These are phyloP conservation scores for Prunus fruticosa DNA, from an alignment of 306 rosid genomes.

Conservation along the genomic window DNA sequence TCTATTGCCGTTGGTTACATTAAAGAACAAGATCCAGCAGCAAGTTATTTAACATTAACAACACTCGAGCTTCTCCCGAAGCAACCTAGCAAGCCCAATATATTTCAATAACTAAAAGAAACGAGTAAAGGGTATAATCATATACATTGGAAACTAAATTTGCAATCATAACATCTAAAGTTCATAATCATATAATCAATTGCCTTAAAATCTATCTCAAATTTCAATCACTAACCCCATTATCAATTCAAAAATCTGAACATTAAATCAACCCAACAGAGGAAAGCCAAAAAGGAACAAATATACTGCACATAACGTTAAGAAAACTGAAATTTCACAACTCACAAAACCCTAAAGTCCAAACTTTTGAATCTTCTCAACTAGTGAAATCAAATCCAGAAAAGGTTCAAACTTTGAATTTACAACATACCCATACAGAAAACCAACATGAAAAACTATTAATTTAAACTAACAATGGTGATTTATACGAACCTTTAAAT, in stretches of 20 bases:
- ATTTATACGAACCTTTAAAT: slow-evolving; percentile 23
- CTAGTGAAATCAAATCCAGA: slow-evolving; percentile 12
- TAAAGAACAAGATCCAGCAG: too few relatives aligned
- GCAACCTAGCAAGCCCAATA: slow-evolving; percentile 27
- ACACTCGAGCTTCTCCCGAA: slow-evolving; percentile 19
- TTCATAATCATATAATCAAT: neutral
- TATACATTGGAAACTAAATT: neutral
- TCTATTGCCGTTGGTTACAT: too few relatives aligned
- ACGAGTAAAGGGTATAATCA: slow-evolving; percentile 1
- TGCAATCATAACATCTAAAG: neutral
- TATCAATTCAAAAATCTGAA: neutral
- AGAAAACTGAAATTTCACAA: neutral
- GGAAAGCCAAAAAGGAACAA: neutral
- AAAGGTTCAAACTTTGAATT: slow-evolving; percentile 8
- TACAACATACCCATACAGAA: slow-evolving; percentile 1
- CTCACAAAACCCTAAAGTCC: slow-evolving; percentile 26
- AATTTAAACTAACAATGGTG: neutral
- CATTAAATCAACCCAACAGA: neutral
- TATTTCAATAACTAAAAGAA: slow-evolving; percentile 28
- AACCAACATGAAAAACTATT: neutral
- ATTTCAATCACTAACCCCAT: neutral
- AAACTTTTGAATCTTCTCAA: slow-evolving; percentile 25
- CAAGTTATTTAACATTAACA: too few relatives aligned
- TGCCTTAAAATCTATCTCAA: neutral
- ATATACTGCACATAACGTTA: too few relatives aligned